Conservation (phyloP, 1,139 yeast genomes). For the Saccharomyces hybrid region DNA sequence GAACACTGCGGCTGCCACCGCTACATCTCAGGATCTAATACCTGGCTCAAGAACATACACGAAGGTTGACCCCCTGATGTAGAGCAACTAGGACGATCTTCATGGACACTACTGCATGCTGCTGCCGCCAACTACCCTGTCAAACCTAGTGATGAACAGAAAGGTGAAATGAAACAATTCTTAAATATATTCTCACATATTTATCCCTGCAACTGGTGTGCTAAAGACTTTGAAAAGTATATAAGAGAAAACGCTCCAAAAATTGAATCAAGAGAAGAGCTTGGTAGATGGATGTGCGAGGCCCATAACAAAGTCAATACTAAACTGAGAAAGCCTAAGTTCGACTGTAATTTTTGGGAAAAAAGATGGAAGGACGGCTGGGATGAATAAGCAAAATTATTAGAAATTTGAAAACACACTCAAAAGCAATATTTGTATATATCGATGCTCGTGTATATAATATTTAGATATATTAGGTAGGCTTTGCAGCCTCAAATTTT, state of each 20-base stretch:
- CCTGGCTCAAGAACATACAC: conserved; percentile 29
- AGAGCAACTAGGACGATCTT: conserved; percentile 66
- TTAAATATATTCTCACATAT: conserved; percentile 64
- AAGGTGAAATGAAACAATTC: conserved; percentile 65
- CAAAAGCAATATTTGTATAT: neutral
- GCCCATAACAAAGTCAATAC: conserved; percentile 89
- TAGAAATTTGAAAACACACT: neutral
- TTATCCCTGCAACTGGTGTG: conserved; percentile 95
- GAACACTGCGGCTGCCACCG: conserved; percentile 7
- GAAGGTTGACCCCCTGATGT: conserved; percentile 83
- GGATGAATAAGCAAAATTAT: conserved; percentile 35
- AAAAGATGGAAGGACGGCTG: conserved; percentile 85
- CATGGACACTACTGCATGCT: conserved; percentile 90
- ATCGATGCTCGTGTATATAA: neutral
- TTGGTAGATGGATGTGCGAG: conserved; percentile 87
- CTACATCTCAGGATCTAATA: conserved; percentile 14
- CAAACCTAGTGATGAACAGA: conserved; percentile 52
- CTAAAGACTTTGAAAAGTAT: conserved; percentile 69
- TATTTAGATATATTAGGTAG: neutral
- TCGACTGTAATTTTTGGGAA: conserved; percentile 85
- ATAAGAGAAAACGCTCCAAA: conserved; percentile 54
- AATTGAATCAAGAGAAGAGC: conserved; percentile 63
- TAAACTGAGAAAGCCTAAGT: conserved; percentile 75
- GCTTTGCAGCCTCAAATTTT: neutral
- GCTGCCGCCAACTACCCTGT: conserved; percentile 87